Evolutionary conservation across 805 yeast species (phyloP).

Genomic region (Cyberlindnera misumaiensis): DNA sequence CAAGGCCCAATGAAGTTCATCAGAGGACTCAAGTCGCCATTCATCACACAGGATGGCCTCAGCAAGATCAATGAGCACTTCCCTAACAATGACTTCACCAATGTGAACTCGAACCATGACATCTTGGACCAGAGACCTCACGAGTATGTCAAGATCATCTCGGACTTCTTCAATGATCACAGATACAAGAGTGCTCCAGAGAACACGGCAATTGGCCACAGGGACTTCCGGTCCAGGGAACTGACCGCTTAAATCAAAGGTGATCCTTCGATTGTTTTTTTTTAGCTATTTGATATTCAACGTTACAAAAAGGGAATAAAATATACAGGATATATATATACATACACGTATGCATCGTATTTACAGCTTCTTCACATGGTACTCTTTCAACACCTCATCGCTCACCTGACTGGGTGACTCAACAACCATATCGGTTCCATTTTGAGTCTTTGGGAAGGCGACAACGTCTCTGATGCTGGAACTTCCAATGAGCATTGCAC

Average conservation of each 20-base stretch:
- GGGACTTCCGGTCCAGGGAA: constrained; percentile 1
- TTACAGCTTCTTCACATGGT: constrained; percentile 35
- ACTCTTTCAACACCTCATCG: constrained; percentile 43
- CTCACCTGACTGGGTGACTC: constrained; percentile 71
- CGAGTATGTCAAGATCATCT: constrained; percentile 24
- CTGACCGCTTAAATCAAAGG: constrained; percentile 4
- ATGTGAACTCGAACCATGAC: constrained; percentile 28
- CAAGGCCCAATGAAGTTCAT: constrained; percentile 20
- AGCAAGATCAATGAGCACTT: constrained; percentile 20
- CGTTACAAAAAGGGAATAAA: too few species aligned
- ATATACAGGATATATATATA: too few species aligned
- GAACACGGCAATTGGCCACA: constrained; percentile 4
- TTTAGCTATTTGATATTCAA: too few species aligned
- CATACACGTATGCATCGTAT: too few species aligned
- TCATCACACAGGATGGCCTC: constrained; percentile 16
- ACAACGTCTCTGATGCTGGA: constrained; percentile 84
- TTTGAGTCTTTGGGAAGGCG: constrained; percentile 90
- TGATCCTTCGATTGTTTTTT: too few species aligned
- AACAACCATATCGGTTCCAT: constrained; percentile 85
- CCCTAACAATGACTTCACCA: constrained; percentile 20
- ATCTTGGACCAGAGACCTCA: constrained; percentile 35
- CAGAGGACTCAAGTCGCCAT: constrained; percentile 22
- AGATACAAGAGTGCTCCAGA: constrained; percentile 16
- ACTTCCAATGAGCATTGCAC: constrained; percentile 82
- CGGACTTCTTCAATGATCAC: constrained; percentile 22